Conservation (phyloP, 495 filamentous ascomycete genomes). For the Penicillium roqueforti region DNA sequence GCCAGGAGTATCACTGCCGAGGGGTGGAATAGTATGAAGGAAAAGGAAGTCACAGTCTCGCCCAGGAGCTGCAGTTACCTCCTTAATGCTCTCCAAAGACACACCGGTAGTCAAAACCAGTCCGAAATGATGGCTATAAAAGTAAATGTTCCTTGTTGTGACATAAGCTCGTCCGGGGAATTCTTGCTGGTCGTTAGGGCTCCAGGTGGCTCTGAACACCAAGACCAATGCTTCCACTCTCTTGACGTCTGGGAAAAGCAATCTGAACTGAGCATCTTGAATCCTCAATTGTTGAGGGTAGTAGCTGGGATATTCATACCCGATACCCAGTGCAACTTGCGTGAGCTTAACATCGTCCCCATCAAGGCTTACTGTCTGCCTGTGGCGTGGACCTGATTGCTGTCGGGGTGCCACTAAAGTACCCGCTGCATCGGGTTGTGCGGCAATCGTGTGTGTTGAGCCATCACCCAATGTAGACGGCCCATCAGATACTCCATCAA, state of each 20-base stretch:
- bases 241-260: slow-evolving; percentile 79
- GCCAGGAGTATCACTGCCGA: slow-evolving; percentile 59
- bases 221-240: slow-evolving; percentile 73
- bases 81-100: slow-evolving; percentile 67
- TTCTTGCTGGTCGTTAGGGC: slow-evolving; percentile 71
- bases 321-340: slow-evolving; percentile 32
- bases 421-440: slow-evolving; percentile 18
- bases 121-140: slow-evolving; percentile 94
- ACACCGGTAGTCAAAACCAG: slow-evolving; percentile 77
- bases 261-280: slow-evolving; percentile 88
- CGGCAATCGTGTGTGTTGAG: slow-evolving; percentile 19
- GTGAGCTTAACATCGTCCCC: slow-evolving; percentile 48
- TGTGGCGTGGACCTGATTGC: slow-evolving; percentile 47
- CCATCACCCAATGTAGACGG: slow-evolving; percentile 30
- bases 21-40: slow-evolving; percentile 66
- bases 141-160: slow-evolving; percentile 81
- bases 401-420: slow-evolving; percentile 8
- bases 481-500: slow-evolving; percentile 35
- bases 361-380: slow-evolving; percentile 79
- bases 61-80: slow-evolving; percentile 86
- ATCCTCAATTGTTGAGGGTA: slow-evolving; percentile 80
- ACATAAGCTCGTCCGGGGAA: slow-evolving; percentile 87
- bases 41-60: slow-evolving; percentile 92
- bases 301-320: slow-evolving; percentile 66
- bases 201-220: slow-evolving; percentile 72